Base-by-base conservation (phyloP, 1,139 yeast genomes). In the Ogataea hybrid region DNA sequence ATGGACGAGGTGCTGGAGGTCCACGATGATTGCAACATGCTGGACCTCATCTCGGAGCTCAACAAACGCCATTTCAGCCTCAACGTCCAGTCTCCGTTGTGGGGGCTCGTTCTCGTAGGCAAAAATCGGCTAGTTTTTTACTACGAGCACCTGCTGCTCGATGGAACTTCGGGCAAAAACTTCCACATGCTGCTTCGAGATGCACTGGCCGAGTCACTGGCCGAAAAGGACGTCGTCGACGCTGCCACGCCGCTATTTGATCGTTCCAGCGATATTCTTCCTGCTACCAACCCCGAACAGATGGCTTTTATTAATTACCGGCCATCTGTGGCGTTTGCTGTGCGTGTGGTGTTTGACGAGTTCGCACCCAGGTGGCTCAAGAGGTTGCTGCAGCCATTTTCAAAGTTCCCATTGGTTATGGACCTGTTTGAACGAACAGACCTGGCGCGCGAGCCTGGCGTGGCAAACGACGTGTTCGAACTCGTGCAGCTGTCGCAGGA, bases 101-200 rank as follows among this genome's bases (percentile, higher is more conserved):
- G 54, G 54, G 36, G 37, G 18, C 29, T 51, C 1, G 29, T 46
- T 6, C 35, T 46, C 15, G 27, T 41, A 3, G 43, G 42, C 15
- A 21, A 35, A 4, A 41, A 36, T 22, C 33, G 35, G 8, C 28
- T 49, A 25, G 14, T 49, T 6, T 46, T 49, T 25, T 32, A 14
- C 25, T 49, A 44, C 27, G 53, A 51, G 10, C 56, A 52, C 22
- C 8, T 50, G 4, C 32, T 44, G 5, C 46, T 41, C 28, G 56
- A 52, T 31, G 56, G 56, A 7, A 42, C 48, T 4, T 50, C 55
- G 3, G 52, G 48, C 7, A 36, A 40, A 17, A 48, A 44, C 35
- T 42, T 52, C 32, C 52, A 45, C 20, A 11, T 37, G 0, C 28
- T 43, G 20, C 34, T 52, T 16, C 32, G 37, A 28, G 46, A 47